phyloP scores from a whole-genome alignment of 805 yeast species.

The Teunomyces cretensis region DNA sequence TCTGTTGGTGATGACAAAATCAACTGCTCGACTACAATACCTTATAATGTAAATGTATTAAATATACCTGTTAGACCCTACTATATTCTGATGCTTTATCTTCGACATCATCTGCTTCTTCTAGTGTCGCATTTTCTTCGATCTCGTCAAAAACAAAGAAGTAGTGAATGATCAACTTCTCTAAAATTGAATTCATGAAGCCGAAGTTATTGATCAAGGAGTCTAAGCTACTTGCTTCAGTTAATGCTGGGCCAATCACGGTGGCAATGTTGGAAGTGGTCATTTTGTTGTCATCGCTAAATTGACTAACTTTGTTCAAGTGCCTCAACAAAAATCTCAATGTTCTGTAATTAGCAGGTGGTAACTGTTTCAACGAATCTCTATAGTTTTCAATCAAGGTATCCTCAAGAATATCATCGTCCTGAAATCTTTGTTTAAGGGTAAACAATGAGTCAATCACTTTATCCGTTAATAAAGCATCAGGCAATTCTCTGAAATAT shows the following conservation, averaged over 20 bases:
- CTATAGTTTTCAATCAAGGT: conserved; percentile 19
- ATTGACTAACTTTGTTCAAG: conserved; percentile 64
- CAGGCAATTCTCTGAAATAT: conserved; percentile 83
- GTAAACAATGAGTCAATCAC: conserved; percentile 58
- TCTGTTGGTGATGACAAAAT: too few species aligned
- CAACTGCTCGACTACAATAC: too few species aligned
- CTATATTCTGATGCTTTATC: not conserved
- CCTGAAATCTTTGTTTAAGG: conserved; percentile 22
- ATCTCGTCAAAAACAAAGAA: conserved; percentile 33
- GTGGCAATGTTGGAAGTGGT: conserved; percentile 87
- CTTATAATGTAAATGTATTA: too few species aligned
- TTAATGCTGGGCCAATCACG: conserved; percentile 69
- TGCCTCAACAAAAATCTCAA: conserved; percentile 68
- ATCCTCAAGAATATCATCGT: conserved; percentile 15
- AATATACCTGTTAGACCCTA: not conserved
- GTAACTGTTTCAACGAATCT: conserved; percentile 46
- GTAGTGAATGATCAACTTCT: conserved; percentile 47
- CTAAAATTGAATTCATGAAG: conserved; percentile 53
- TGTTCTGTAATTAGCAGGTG: conserved; percentile 64
- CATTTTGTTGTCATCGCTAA: conserved; percentile 76
- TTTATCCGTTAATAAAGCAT: conserved; percentile 69
- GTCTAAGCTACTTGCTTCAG: conserved; percentile 54
- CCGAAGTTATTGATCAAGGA: conserved; percentile 50
- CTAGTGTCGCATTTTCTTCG: not conserved
- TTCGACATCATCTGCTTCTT: not conserved